These are phyloP conservation scores for Rhodotorula babjevae DNA, from an alignment of 768 basidiomycete species.

Conservation along the genomic window DNA sequence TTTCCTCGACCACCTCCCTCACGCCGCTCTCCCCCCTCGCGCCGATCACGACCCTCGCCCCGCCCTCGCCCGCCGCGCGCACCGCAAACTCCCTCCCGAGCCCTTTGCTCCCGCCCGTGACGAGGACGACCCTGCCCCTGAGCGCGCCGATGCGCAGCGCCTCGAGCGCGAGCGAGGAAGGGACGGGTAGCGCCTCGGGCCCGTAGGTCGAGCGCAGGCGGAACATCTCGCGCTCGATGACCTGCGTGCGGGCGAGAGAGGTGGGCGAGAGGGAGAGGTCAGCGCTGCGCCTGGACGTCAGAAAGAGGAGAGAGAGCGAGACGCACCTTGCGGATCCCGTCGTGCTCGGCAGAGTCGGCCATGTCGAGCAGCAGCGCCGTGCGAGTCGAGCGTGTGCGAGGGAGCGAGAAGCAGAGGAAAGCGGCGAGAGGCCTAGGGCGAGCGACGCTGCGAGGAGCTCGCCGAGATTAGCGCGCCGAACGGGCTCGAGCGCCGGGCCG, in stretches of 20 bases:
- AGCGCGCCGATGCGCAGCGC: neutral
- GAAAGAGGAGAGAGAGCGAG: too few species aligned
- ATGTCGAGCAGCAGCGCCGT: too few species aligned
- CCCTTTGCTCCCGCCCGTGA: neutral
- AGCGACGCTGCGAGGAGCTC: too few species aligned
- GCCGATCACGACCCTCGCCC: neutral
- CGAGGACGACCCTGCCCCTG: neutral
- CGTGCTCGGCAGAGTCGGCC: neutral
- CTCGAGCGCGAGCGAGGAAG: neutral
- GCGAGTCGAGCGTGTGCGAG: too few species aligned
- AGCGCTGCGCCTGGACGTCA: too few species aligned
- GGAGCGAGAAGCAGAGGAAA: too few species aligned
- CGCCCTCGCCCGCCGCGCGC: neutral
- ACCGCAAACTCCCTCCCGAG: neutral
- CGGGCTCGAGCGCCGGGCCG: too few species aligned
- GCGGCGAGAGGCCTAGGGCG: too few species aligned
- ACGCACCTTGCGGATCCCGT: neutral
- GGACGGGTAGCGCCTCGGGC: neutral
- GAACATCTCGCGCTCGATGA: slow-evolving; percentile 3
- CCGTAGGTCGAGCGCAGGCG: neutral
- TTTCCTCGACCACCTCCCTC: neutral
- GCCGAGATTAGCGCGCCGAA: too few species aligned
- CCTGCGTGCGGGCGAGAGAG: neutral
- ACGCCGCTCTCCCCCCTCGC: neutral
- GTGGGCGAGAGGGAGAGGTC: neutral